Conservation (phyloP, 306 rosid species). For the Cucurbita moschata region DNA sequence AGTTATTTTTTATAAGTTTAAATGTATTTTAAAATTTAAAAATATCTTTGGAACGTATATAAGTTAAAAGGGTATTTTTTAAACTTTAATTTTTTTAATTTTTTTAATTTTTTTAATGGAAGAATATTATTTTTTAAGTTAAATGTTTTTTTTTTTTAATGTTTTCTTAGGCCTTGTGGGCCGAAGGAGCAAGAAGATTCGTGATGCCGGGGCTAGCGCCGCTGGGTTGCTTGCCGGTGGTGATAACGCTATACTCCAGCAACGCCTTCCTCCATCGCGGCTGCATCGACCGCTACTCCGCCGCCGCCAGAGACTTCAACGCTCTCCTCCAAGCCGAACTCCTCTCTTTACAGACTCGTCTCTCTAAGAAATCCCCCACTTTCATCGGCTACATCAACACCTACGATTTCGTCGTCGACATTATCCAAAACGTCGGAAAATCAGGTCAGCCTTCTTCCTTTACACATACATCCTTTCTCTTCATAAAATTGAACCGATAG, state of each 20-base stretch:
- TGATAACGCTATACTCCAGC: slow-evolving; percentile 29
- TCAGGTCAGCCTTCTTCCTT: slow-evolving; percentile 21
- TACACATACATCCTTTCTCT: not conserved
- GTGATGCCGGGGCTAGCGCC: slow-evolving; percentile 49
- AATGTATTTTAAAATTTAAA: too few species aligned
- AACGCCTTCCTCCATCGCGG: slow-evolving; percentile 13
- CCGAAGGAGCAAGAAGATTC: slow-evolving; percentile 43
- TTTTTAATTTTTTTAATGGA: too few species aligned
- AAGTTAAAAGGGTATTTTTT: too few species aligned
- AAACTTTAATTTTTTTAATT: too few species aligned
- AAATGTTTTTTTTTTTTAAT: too few species aligned
- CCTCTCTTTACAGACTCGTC: slow-evolving; percentile 11
- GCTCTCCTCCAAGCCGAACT: slow-evolving; percentile 38
- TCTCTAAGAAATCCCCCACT: slow-evolving; percentile 7
- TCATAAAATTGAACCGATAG: not conserved
- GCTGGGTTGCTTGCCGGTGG: slow-evolving; percentile 51
- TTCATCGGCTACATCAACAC: slow-evolving; percentile 33
- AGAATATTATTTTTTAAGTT: too few species aligned
- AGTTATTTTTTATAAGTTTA: too few species aligned
- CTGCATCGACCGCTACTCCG: slow-evolving; percentile 31
- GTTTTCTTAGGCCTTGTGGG: slow-evolving; percentile 25
- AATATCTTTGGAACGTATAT: too few species aligned
- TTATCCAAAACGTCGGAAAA: slow-evolving; percentile 19
- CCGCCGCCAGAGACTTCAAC: slow-evolving; percentile 38
- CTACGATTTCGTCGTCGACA: slow-evolving; percentile 24